These are phyloP conservation scores for Gossypium sturtianum DNA, from an alignment of 345 rosid species.

Conservation along the genomic window DNA sequence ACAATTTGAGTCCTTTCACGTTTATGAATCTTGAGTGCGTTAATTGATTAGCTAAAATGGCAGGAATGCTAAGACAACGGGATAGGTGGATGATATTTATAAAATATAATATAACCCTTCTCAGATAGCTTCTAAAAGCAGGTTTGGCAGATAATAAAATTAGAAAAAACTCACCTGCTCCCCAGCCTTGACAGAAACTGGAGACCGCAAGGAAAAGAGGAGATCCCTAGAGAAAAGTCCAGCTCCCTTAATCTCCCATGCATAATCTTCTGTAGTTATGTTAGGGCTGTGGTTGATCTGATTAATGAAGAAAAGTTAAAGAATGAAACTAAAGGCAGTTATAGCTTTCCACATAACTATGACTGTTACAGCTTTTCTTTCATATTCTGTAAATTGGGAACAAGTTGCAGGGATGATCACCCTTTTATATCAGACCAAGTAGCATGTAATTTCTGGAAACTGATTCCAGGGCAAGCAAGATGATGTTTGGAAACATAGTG, in stretches of 20 bases:
- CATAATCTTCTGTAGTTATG: slow-evolving; percentile 67
- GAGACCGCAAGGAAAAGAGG: slow-evolving; percentile 74
- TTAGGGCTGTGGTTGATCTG: slow-evolving; percentile 83
- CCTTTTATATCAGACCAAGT: not conserved
- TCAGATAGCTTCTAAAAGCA: too few species aligned
- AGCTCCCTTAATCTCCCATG: slow-evolving; percentile 93
- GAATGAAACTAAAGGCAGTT: not conserved
- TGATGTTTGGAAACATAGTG: not conserved
- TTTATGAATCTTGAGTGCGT: not conserved
- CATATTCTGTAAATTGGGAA: not conserved
- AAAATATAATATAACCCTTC: too few species aligned
- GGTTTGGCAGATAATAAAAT: too few species aligned
- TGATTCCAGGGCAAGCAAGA: not conserved
- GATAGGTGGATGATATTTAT: slow-evolving; percentile 6
- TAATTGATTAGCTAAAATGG: not conserved
- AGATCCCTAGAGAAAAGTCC: slow-evolving; percentile 87
- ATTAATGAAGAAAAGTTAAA: slow-evolving; percentile 21
- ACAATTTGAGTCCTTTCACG: not conserved
- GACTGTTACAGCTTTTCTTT: not conserved
- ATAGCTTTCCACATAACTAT: too few species aligned
- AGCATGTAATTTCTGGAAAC: not conserved
- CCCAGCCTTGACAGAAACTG: slow-evolving; percentile 77
- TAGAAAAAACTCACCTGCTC: slow-evolving; percentile 51
- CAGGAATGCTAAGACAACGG: not conserved
- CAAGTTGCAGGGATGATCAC: not conserved